Conservation (phyloP, 352 stramenopile genomes). For the Pythium guiyangense region DNA sequence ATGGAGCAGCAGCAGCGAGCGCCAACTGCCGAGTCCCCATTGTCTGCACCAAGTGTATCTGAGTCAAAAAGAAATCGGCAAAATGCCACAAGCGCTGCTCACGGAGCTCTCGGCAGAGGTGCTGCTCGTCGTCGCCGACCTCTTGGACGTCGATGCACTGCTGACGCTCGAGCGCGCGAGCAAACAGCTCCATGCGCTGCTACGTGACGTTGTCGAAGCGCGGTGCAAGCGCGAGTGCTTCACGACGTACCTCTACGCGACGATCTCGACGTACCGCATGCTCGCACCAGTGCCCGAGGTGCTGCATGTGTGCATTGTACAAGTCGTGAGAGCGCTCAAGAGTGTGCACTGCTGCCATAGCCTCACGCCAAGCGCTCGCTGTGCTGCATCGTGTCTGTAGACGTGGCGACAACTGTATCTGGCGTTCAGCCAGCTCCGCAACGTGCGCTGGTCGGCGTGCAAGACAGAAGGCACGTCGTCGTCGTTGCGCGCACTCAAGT, state of each 20-base stretch:
- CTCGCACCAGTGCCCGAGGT: slow-evolving; percentile 41
- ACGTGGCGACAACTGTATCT: slow-evolving; percentile 59
- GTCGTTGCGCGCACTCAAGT: slow-evolving; percentile 51
- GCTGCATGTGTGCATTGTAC: too few relatives aligned
- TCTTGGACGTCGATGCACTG: slow-evolving; percentile 34
- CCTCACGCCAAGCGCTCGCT: neutral
- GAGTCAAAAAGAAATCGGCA: too few relatives aligned
- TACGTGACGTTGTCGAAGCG: slow-evolving; percentile 16
- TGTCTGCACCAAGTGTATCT: too few relatives aligned
- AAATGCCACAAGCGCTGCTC: slow-evolving; percentile 5
- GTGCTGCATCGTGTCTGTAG: slow-evolving; percentile 12
- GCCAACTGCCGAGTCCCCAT: too few relatives aligned
- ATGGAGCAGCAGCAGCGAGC: too few relatives aligned
- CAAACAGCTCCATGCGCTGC: slow-evolving; percentile 5
- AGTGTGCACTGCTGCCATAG: neutral
- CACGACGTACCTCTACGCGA: slow-evolving; percentile 46
- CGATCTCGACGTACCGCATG: slow-evolving; percentile 63
- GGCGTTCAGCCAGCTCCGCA: slow-evolving; percentile 31
- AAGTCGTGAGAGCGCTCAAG: neutral
- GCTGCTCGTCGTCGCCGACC: slow-evolving; percentile 23
- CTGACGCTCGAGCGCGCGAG: slow-evolving; percentile 32
- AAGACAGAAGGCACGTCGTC: slow-evolving; percentile 39
- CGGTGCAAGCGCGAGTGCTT: slow-evolving; percentile 71
- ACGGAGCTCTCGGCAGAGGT: slow-evolving; percentile 33
- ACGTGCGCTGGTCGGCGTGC: slow-evolving; percentile 40